Percentiles rank a stretch among this genome's conserved stretches.
These are phyloP conservation scores for Handroanthus guayacan DNA, from an alignment of 257 asterid species.

Conservation along the genomic window DNA sequence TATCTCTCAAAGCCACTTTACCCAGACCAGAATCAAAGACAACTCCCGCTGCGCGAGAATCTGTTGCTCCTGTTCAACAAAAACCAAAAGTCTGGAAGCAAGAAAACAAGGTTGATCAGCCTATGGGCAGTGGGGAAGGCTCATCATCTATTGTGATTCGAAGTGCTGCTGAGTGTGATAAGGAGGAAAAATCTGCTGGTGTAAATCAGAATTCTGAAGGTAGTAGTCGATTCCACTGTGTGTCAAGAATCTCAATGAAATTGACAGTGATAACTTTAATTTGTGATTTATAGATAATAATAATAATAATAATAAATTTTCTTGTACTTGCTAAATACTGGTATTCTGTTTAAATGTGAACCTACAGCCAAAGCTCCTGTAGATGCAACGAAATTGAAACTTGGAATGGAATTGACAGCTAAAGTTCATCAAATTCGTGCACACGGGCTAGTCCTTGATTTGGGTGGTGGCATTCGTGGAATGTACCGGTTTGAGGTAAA, in stretches of 20 bases:
- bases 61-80: slow-evolving; percentile 39
- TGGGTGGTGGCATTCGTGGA: slow-evolving; percentile 82
- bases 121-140: slow-evolving; percentile 37
- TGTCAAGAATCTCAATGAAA: slow-evolving; percentile 22
- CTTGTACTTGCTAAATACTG: slow-evolving; percentile 1
- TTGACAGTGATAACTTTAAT: slow-evolving; percentile 2
- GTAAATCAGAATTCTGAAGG: slow-evolving; percentile 45
- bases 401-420: slow-evolving; percentile 74
- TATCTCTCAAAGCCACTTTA: slow-evolving; percentile 85
- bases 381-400: slow-evolving; percentile 69
- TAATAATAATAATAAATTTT: slow-evolving; percentile 25
- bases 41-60: slow-evolving; percentile 37
- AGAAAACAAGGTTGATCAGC: slow-evolving; percentile 52
- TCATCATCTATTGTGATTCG: slow-evolving; percentile 68
- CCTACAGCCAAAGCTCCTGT: slow-evolving; percentile 45
- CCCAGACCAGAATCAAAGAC: slow-evolving; percentile 51
- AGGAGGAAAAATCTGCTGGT: slow-evolving; percentile 58
- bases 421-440: slow-evolving; percentile 87
- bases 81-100: slow-evolving; percentile 49
- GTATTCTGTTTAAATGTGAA: slow-evolving; percentile 33
- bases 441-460: slow-evolving; percentile 88
- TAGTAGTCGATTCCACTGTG: slow-evolving; percentile 31
- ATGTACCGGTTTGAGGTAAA: slow-evolving; percentile 92
- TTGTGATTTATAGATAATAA: slow-evolving; percentile 30
- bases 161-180: slow-evolving; percentile 88